These are phyloP conservation scores for Podospora pseudopauciseta DNA, from an alignment of 495 filamentous ascomycete species.

Conservation along the genomic window DNA sequence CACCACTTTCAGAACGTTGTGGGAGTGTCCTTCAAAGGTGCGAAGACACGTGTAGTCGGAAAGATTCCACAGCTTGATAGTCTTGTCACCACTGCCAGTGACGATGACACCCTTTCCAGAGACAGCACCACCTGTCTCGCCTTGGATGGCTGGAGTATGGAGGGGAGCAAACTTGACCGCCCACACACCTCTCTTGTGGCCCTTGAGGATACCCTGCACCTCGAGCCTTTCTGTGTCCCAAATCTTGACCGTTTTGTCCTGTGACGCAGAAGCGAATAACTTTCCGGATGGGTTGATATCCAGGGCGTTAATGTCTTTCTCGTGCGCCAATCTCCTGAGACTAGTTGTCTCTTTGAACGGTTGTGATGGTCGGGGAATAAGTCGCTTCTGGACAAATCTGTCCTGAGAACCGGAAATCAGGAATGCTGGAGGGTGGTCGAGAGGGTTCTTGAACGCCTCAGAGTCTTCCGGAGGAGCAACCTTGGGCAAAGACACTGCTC, in stretches of 20 bases:
- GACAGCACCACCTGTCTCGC: constrained; percentile 55
- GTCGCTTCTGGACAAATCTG: constrained; percentile 88
- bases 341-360: constrained; percentile 47
- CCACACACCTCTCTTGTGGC: constrained; percentile 94
- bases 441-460: constrained; percentile 59
- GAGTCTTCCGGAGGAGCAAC: constrained; percentile 60
- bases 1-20: constrained; percentile 87
- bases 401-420: constrained; percentile 91
- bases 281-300: constrained; percentile 65
- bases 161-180: constrained; percentile 82
- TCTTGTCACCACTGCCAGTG: constrained; percentile 92
- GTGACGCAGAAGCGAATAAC: constrained; percentile 90
- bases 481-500: constrained; percentile 82
- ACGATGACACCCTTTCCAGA: constrained; percentile 72
- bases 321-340: constrained; percentile 90
- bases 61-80: constrained; percentile 91
- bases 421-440: constrained; percentile 76
- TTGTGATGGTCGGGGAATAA: constrained; percentile 52
- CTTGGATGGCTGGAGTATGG: constrained; percentile 66
- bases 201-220: constrained; percentile 79
- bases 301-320: constrained; percentile 97
- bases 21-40: constrained; percentile 94
- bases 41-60: constrained; percentile 88
- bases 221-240: constrained; percentile 89
- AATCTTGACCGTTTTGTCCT: constrained; percentile 95